Evolutionary conservation across 2,329 filamentous ascomycete species (phyloP), one percentile per base, ranked within the genome.

Genomic region (Cordyceps farinosa): DNA sequence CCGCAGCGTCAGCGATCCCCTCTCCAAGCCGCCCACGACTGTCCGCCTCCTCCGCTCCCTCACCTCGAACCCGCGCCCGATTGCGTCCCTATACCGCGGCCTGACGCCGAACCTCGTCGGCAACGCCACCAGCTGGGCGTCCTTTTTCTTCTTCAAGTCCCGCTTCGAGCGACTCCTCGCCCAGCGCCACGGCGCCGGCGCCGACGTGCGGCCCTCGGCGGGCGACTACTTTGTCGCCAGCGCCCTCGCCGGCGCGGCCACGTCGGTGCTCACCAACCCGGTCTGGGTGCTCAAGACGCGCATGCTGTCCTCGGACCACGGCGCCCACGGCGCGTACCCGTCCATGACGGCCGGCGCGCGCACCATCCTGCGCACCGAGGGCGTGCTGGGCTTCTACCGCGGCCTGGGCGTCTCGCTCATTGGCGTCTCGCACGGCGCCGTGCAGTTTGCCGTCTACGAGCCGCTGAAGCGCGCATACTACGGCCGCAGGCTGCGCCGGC

Each of bases 261-360:
- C 92, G 1, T 90, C 93, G 50, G 78, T 91, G 36, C 82, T 94
- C 67, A 98, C 95, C 36, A 98, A 98, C 74, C 95, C 95, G 2
- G 88, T 99, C 70, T 99, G 95, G 95, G 95, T 99, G 3, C 87
- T 99, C 74, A 98, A 98, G 80, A 98, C 94, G 9, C 90, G 95
- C 66, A 98, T 99, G 92, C 82, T 98, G 30, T 92, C 92, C 36
- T 93, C 91, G 4, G 91, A 95, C 68, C 85, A 86, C 56, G 81
- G 85, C 61, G 83, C 87, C 6, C 84, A 83, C 2, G 92, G 92
- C 15, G 95, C 94, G 1, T 99, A 99, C 76, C 83, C 85, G 17
- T 89, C 86, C 67, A 91, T 97, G 80, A 78, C 82, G 67, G 83
- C 87, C 55, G 95, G 95, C 34, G 84, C 88, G 2, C 75, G 75